Percentiles rank a stretch among this genome's conserved stretches.
Conservation (phyloP, 2,329 filamentous ascomycete species). For the Fusarium gaditjirri region DNA sequence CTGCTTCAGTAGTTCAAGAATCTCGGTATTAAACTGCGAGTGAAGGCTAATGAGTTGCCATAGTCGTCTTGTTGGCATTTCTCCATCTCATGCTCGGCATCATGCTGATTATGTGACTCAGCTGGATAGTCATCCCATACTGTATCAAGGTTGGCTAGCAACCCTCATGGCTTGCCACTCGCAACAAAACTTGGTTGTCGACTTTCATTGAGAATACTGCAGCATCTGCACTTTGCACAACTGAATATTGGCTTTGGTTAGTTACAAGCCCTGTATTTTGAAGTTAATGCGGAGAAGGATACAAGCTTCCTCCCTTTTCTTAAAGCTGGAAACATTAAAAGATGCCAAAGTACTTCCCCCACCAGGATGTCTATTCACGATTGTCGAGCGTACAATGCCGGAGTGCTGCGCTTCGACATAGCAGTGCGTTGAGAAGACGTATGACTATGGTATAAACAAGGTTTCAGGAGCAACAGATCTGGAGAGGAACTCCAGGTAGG, state of each 20-base stretch:
- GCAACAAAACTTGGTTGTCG: neutral
- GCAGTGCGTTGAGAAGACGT: too few relatives aligned
- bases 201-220: neutral
- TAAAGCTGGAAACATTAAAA: neutral
- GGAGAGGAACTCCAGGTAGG: too few relatives aligned
- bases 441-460: neutral
- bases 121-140: neutral
- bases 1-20: neutral
- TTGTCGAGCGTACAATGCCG: neutral
- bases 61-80: too few relatives aligned
- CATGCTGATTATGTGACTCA: neutral
- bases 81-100: neutral
- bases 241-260: neutral
- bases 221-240: accelerated
- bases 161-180: neutral
- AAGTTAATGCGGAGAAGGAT: neutral
- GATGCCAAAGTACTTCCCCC: neutral
- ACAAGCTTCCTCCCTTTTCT: neutral
- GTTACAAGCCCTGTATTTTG: neutral
- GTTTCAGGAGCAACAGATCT: neutral
- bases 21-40: neutral
- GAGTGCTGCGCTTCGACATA: neutral
- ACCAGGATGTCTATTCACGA: neutral
- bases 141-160: neutral
- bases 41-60: too few relatives aligned